These are phyloP conservation scores for Erysimum cheiri DNA, from an alignment of 441 rosid genomes.

Conservation along the genomic window DNA sequence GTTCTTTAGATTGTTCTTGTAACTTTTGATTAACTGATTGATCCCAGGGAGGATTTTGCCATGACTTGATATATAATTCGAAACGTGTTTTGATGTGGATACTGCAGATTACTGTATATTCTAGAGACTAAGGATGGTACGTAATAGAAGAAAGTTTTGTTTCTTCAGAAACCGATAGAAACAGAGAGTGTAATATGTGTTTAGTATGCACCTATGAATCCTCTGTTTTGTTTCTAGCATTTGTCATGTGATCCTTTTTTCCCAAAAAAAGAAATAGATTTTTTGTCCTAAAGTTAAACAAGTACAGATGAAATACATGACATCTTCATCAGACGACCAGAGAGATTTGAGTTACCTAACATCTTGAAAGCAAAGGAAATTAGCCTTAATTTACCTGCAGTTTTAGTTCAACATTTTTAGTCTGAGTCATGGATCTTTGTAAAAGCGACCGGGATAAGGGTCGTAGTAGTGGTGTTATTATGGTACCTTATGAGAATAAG, in stretches of 20 bases:
- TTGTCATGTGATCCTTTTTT: conserved; percentile 4
- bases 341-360: background rate
- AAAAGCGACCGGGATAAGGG: background rate
- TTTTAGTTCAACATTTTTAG: background rate
- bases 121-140: background rate
- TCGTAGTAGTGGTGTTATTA: background rate
- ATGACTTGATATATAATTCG: too few species aligned
- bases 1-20: background rate
- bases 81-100: background rate
- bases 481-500: background rate
- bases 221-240: conserved; percentile 18
- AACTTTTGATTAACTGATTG: background rate
- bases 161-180: background rate
- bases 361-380: background rate
- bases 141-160: background rate
- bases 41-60: background rate
- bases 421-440: background rate
- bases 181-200: background rate
- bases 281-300: background rate
- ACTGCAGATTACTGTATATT: too few species aligned
- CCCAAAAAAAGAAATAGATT: background rate
- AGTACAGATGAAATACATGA: background rate
- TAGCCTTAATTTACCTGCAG: background rate
- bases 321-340: background rate
- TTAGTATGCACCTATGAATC: background rate